Conservation (phyloP, 108 stramenopile genomes). For the Fragilaria radians region DNA sequence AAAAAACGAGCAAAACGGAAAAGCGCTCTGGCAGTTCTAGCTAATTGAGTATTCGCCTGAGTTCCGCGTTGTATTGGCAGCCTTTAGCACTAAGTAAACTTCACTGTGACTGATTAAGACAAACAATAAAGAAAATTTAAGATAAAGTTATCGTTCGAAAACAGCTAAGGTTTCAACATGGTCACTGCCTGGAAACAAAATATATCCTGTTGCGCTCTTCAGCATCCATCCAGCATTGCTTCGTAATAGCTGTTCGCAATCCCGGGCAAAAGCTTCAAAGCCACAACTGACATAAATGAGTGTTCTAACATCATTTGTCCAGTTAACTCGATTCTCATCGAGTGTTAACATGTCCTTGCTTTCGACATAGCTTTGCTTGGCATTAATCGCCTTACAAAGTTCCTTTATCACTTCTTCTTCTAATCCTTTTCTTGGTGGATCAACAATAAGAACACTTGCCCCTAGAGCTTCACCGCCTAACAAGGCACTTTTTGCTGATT, state of each 20-base stretch:
- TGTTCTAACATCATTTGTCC: conserved; percentile 70
- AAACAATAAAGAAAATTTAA: too few relatives aligned
- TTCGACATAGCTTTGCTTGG: conserved; percentile 63
- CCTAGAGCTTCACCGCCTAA: conserved; percentile 77
- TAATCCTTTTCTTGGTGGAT: conserved; percentile 92
- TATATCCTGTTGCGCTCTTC: conserved; percentile 87
- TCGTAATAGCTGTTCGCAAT: conserved; percentile 62
- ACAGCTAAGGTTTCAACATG: conserved; percentile 94
- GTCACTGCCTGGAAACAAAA: conserved; percentile 94
- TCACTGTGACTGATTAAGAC: too few relatives aligned
- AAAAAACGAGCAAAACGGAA: too few relatives aligned
- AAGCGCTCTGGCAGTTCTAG: too few relatives aligned
- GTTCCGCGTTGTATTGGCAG: too few relatives aligned
- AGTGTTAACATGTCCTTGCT: conserved; percentile 32
- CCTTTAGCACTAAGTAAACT: too few relatives aligned
- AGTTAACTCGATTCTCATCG: conserved; percentile 51
- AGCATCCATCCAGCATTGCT: conserved; percentile 79
- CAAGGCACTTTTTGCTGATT: conserved; percentile 75
- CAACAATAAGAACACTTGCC: conserved; percentile 88
- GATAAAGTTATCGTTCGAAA: conserved; percentile 46
- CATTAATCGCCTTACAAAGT: conserved; percentile 63
- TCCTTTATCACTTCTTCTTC: conserved; percentile 77
- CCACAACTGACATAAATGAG: conserved; percentile 96
- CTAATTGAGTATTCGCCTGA: too few relatives aligned
- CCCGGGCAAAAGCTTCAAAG: conserved; percentile 93